Evolutionary conservation across 176 grass and related monocot species (phyloP).

Genomic region (Aegilops umbellulata): DNA sequence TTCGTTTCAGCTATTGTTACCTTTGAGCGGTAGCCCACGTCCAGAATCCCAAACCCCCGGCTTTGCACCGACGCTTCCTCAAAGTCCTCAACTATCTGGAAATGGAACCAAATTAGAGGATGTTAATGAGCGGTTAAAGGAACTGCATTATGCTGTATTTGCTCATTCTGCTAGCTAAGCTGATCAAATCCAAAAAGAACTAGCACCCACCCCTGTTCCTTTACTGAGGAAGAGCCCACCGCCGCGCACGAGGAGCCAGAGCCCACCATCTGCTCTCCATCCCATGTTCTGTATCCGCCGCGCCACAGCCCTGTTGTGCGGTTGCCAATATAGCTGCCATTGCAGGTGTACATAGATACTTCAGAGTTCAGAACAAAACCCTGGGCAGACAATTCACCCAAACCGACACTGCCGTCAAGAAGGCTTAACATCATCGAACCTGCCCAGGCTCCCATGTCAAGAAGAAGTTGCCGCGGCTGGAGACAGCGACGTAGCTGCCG

Average conservation of each 20-base stretch:
- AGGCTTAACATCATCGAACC: no score
- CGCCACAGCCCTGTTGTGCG: constrained; percentile 95
- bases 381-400: neutral
- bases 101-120: neutral
- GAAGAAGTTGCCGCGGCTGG: constrained; percentile 94
- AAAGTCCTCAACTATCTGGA: constrained; percentile 88
- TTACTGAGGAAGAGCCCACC: constrained; percentile 97
- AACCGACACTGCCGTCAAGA: neutral
- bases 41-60: constrained; percentile 92
- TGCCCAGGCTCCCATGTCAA: constrained; percentile 98
- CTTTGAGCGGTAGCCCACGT: constrained; percentile 86
- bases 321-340: constrained; percentile 88
- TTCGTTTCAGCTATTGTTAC: constrained; percentile 33
- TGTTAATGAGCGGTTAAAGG: neutral
- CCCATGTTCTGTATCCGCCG: constrained; percentile 98
- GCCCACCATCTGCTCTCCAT: constrained; percentile 95
- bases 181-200: neutral
- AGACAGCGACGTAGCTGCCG: constrained; percentile 86
- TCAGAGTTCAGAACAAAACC: neutral
- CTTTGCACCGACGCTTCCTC: constrained; percentile 91
- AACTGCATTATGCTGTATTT: neutral
- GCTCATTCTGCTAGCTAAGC: neutral
- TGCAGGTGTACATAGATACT: neutral
- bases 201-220: constrained; percentile 66
- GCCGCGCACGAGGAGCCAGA: constrained; percentile 96